These are phyloP conservation scores for Hygrocybe punicea DNA, from an alignment of 768 basidiomycete species.

Conservation along the genomic window DNA sequence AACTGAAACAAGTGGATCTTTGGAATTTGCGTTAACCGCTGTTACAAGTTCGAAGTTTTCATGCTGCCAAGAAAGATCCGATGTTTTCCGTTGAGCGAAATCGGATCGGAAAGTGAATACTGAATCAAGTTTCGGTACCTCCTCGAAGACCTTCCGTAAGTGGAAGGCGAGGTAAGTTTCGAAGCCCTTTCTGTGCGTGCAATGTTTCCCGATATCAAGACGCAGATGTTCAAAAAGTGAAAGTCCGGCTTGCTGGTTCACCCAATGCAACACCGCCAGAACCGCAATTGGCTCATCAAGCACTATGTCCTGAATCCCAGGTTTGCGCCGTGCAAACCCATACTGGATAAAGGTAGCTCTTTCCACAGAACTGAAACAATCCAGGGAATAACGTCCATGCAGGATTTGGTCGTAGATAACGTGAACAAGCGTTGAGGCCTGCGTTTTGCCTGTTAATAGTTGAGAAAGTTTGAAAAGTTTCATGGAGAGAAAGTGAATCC, in stretches of 20 bases:
- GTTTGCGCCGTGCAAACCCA: constrained; percentile 8
- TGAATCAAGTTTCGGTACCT: constrained; percentile 1
- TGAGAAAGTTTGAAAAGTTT: neutral
- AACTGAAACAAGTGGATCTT: constrained; percentile 2
- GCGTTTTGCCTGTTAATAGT: neutral
- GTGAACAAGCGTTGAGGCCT: neutral
- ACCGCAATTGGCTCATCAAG: constrained; percentile 5
- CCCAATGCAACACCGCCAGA: constrained; percentile 4
- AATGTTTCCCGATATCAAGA: constrained; percentile 5
- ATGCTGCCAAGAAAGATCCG: constrained; percentile 8
- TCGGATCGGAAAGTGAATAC: constrained; percentile 6
- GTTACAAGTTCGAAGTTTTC: constrained; percentile 8
- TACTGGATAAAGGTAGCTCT: neutral
- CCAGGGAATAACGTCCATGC: constrained; percentile 6
- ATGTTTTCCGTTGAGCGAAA: neutral
- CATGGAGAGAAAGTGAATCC: neutral
- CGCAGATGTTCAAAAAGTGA: constrained; percentile 2
- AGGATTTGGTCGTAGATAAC: constrained; percentile 7
- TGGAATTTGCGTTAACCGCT: neutral
- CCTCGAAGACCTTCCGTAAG: constrained; percentile 6
- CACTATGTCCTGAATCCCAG: constrained; percentile 1
- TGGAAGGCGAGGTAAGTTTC: constrained; percentile 6
- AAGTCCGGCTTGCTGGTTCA: neutral
- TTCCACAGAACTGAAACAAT: neutral
- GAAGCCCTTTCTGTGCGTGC: neutral